These are phyloP conservation scores for Monoraphidium neglectum DNA, from an alignment of 139 green algal species.

Conservation along the genomic window DNA sequence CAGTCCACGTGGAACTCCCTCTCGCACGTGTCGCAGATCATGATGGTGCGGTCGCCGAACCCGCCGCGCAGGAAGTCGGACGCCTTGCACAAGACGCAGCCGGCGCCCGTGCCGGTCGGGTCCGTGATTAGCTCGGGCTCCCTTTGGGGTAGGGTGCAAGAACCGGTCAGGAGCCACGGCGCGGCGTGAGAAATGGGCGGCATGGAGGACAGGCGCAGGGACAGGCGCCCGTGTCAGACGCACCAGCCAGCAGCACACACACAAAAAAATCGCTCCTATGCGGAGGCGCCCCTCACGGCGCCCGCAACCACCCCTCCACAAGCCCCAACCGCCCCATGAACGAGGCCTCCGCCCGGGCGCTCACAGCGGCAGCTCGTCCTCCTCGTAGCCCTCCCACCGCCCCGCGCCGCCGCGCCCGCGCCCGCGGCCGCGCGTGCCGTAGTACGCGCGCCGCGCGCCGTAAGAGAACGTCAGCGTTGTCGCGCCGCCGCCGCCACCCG, in stretches of 20 bases:
- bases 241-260: no score
- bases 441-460: no score
- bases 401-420: not conserved
- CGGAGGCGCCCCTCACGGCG: no score
- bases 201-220: no score
- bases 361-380: not conserved
- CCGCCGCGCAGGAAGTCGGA: slow-evolving; percentile 69
- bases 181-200: not conserved
- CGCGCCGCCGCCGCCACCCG: no score
- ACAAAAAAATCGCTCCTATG: no score
- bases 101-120: slow-evolving; percentile 47
- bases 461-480: no score
- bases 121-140: slow-evolving; percentile 25
- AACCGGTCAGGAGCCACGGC: not conserved
- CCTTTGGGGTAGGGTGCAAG: not conserved
- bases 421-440: not conserved
- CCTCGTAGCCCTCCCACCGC: not conserved
- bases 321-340: not conserved
- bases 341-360: not conserved
- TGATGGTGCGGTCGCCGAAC: slow-evolving; percentile 87
- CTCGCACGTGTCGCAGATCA: slow-evolving; percentile 97
- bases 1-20: slow-evolving; percentile 92
- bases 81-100: slow-evolving; percentile 84
- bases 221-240: no score
- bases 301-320: no score